These are phyloP conservation scores for Calonectria leucothoes DNA, from an alignment of 2,329 filamentous ascomycete species.

Conservation along the genomic window DNA sequence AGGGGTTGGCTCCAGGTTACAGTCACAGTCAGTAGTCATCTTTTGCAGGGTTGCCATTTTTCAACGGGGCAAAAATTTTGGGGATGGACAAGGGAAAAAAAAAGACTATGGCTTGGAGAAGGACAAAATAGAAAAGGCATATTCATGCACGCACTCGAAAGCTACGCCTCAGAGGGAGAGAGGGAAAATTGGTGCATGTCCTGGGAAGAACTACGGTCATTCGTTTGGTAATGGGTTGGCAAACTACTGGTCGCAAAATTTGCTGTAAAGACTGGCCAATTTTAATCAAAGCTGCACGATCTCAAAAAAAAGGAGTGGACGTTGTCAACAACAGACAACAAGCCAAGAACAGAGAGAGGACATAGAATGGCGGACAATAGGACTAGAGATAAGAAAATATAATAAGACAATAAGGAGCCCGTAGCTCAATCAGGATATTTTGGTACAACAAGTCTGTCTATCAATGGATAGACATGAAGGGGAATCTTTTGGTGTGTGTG, in stretches of 20 bases:
- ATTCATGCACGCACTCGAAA: neutral
- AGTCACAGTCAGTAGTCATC: neutral
- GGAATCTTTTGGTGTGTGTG: neutral
- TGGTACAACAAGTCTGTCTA: neutral
- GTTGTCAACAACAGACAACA: neutral
- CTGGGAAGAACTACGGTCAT: neutral
- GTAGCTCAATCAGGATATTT: neutral
- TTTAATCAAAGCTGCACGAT: neutral
- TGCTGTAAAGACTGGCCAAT: constrained; percentile 5
- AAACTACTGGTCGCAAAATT: neutral
- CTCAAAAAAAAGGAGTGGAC: constrained; percentile 7
- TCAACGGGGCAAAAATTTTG: neutral
- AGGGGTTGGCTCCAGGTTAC: neutral
- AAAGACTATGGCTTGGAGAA: neutral
- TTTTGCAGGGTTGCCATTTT: neutral
- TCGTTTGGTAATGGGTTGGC: neutral
- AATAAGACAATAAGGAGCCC: neutral
- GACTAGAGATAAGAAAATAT: neutral
- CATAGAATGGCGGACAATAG: too few relatives aligned
- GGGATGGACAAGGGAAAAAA: neutral
- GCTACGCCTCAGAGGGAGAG: neutral
- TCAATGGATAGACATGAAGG: neutral
- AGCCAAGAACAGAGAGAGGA: neutral
- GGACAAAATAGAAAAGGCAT: neutral
- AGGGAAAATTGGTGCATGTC: neutral